Evolutionary conservation across 2,329 filamentous ascomycete species (phyloP), one percentile per base, ranked within the genome.

Genomic region (Colletotrichum spinosum): DNA sequence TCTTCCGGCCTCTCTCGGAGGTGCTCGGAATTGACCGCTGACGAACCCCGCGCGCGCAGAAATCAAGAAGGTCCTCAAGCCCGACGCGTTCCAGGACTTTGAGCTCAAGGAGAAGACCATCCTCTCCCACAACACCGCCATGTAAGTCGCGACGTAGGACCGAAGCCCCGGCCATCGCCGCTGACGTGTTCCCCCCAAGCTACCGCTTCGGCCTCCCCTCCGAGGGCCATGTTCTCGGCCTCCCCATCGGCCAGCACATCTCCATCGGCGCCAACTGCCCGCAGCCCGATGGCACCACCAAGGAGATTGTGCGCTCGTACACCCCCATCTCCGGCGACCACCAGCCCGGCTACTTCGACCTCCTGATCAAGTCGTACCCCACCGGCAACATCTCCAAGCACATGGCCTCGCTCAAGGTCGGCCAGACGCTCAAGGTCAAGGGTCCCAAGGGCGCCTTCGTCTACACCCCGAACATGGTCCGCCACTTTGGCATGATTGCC

Each of bases 161-260:
- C 38, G 38, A 41, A 41, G 1, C 17, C 13, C 17, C 15, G 15
- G 44, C 4, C 11, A 15, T 46, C 8, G 51, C 38, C 10, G 6
- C 34, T 62, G 11, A 66, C 67, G 42, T 17, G 46, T 37, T 69
- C 67, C 58, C 9, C 9, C 17, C 38, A 53, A 93, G 91, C 83
- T 99, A 98, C 86, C 94, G 96, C 75, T 97, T 98, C 83, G 86
- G 87, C 70, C 92, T 99, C 45, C 94, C 94, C 62, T 85, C 85
- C 55, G 82, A 90, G 45, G 90, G 84, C 72, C 88, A 92, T 71
- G 93, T 97, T 78, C 92, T 98, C 74, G 96, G 96, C 75, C 92
- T 98, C 48, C 95, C 96, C 71, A 98, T 98, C 83, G 96, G 96
- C 76, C 96, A 99, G 84, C 96, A 99, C 85, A 97, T 99, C 81